A percentile compares a stretch with the other conserved stretches of the same genome.
Conservation (phyloP, 495 filamentous ascomycete genomes). For the Schizothecium vesticola region DNA sequence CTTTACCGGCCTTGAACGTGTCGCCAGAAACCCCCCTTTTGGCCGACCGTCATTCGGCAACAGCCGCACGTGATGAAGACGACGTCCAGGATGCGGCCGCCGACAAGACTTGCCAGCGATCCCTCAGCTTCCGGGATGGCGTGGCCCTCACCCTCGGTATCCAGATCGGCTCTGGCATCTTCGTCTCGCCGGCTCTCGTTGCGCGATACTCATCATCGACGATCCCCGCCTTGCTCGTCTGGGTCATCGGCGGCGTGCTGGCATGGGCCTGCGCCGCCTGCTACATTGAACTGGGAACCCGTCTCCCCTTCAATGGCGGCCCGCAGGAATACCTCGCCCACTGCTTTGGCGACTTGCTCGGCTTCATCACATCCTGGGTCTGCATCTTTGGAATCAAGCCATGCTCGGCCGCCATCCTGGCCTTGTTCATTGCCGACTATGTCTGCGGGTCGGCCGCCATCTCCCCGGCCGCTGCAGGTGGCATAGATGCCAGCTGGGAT, state of each 20-base stretch:
- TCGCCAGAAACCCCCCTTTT: not conserved
- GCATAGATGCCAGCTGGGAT: not conserved
- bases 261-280: constrained; percentile 43
- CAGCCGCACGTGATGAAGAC: not conserved
- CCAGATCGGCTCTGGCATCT: constrained; percentile 43
- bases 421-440: constrained; percentile 8
- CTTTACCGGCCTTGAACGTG: not conserved
- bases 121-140: constrained; percentile 14
- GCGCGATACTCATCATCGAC: constrained; percentile 31
- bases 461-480: not conserved
- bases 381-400: constrained; percentile 10
- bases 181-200: constrained; percentile 36
- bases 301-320: constrained; percentile 40
- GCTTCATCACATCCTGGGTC: constrained; percentile 22
- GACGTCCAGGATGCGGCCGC: not conserved
- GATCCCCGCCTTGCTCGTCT: constrained; percentile 28
- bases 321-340: constrained; percentile 39
- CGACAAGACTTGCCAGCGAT: not conserved
- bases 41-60: not conserved
- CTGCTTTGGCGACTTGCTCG: constrained; percentile 31
- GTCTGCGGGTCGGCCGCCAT: not conserved
- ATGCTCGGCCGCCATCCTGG: not conserved
- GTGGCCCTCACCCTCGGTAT: constrained; percentile 34
- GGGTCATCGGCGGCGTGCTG: constrained; percentile 37
- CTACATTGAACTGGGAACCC: constrained; percentile 40